These are phyloP conservation scores for Backusella westeae DNA, from an alignment of 192 early-diverging fungal genomes.

Conservation along the genomic window DNA sequence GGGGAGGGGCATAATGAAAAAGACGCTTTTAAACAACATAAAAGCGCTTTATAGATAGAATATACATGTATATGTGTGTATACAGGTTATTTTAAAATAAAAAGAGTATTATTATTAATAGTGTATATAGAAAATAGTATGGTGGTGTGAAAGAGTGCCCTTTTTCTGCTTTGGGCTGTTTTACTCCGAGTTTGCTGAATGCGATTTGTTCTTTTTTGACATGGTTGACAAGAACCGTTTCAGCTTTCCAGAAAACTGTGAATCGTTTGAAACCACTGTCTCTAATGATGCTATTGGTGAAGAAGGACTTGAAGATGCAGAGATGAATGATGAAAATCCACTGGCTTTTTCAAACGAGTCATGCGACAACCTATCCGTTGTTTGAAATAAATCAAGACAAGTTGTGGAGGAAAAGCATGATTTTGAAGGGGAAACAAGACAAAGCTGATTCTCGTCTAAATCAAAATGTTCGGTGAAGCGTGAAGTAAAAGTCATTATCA, in stretches of 20 bases:
- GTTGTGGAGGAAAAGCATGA: background rate
- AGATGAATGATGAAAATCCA: background rate
- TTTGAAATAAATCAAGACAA: background rate
- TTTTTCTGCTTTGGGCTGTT: background rate
- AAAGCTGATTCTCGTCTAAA: background rate
- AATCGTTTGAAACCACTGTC: background rate
- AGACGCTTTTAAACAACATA: no score
- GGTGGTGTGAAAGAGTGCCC: no score
- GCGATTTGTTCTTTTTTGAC: background rate
- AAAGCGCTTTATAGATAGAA: no score
- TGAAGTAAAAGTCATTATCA: slow-evolving; percentile 10
- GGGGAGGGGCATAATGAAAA: no score
- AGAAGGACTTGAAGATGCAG: background rate
- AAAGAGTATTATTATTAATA: no score
- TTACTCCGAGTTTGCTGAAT: background rate
- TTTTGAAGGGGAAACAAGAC: background rate
- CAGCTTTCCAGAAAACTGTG: background rate
- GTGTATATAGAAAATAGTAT: no score
- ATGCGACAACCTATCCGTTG: background rate
- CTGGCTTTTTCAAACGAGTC: background rate
- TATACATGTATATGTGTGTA: no score
- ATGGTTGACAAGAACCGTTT: slow-evolving; percentile 1
- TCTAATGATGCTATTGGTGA: background rate
- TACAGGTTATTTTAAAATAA: no score
- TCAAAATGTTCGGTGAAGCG: slow-evolving; percentile 28